Evolutionary conservation across 306 rosid genomes (phyloP), one percentile per base, ranked within the genome.

Genomic region (Casuarina glauca): DNA sequence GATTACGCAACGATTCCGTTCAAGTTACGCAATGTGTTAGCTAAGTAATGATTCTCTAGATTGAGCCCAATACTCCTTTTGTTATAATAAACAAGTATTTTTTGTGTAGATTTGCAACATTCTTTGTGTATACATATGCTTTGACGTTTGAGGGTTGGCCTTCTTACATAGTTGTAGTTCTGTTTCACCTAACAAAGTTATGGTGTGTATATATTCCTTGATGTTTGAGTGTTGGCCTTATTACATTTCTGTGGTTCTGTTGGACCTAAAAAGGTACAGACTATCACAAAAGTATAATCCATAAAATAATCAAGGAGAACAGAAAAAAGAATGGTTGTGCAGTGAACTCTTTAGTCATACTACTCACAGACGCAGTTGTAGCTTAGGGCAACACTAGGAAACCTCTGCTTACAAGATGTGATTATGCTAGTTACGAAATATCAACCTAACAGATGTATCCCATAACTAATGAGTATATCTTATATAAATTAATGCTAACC

Each of bases 41-140:
- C 49, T 36, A 79, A 66, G 52, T 60, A 85, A 82, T 82, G 81
- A 81, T 81, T 77, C 57, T 69, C 52, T 53, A 78, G 55, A 61
- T 74, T 51, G 15, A 19, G 42, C 55, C 55, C 57, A 70, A 66
- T 70, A 42, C 43, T 46, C 39, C 51, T 36, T 35, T n/a, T 39
- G 48, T 20, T 16, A 3, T 26, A 70, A 36, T 35, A 42, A 17
- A n/a, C 3, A 41, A 66, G 49, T 42, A 46, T 60, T 45, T 68
- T 26, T 5, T 26, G 3, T 9, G 36, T 26, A 58, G n/a, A 39
- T 6, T 36, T 55, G 46, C 32, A 46, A 48, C 53, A 70, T 15
- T 51, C 76, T 57, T 58, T 58, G 60, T 53, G 45, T 55, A 20
- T 61, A 54, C n/a, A 48, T 38, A 39, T 48, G 36, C 52, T 10